Evolutionary conservation across 192 early-diverging fungal species (phyloP).

Genomic region (Irineochytrium annulatum): DNA sequence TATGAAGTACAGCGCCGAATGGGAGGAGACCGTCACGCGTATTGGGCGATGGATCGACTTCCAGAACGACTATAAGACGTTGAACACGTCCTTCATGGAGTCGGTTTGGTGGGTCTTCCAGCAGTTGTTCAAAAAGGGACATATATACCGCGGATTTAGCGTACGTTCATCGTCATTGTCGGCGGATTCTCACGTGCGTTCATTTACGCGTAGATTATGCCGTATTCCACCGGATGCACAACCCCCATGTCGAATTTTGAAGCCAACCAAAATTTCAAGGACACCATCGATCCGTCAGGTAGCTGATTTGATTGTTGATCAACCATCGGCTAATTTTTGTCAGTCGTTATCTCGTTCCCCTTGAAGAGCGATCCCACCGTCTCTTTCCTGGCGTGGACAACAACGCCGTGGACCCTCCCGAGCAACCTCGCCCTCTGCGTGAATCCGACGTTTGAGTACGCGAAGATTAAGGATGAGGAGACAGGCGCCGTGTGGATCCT

Average conservation of each 20-base stretch:
- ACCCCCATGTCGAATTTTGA: conserved; percentile 98
- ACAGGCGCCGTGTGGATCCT: conserved; percentile 83
- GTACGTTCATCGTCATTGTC: conserved; percentile 35
- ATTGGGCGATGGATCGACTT: conserved; percentile 99
- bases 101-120: conserved; percentile 99
- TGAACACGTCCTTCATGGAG: conserved; percentile 96
- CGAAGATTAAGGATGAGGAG: conserved; percentile 86
- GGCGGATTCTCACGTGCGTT: conserved; percentile 6
- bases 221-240: conserved; percentile 86
- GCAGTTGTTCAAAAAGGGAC: conserved; percentile 89
- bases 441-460: conserved; percentile 88
- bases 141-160: conserved; percentile 89
- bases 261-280: conserved; percentile 94
- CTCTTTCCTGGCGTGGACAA: conserved; percentile 92
- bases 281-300: conserved; percentile 90
- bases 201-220: conserved; percentile 66
- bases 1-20: conserved; percentile 90
- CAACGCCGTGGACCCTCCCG: conserved; percentile 98
- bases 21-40: conserved; percentile 90
- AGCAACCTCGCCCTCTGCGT: conserved; percentile 93
- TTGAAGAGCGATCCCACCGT: conserved; percentile 74
- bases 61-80: conserved; percentile 98
- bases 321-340: not conserved
- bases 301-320: conserved; percentile 18
- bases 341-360: conserved; percentile 91